Conservation (phyloP, 2,329 filamentous ascomycete genomes). For the Arthroderma sp. region DNA sequence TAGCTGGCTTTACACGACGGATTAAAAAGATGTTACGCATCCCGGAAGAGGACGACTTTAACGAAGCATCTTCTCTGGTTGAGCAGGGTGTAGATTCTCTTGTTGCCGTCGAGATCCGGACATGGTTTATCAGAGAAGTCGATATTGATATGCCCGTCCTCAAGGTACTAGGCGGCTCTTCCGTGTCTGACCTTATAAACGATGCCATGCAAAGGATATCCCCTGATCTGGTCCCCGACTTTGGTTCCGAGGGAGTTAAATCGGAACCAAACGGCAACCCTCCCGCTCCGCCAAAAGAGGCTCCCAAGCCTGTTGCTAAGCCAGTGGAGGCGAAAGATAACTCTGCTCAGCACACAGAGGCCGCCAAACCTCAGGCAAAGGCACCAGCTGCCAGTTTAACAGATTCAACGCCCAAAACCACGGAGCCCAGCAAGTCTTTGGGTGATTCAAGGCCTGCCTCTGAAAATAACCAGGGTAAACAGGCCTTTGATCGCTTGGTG, state of each 20-base stretch:
- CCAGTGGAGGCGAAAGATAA: not conserved
- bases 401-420: not conserved
- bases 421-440: not conserved
- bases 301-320: not conserved
- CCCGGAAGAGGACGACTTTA: slow-evolving; percentile 21
- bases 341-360: not conserved
- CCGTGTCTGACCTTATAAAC: slow-evolving; percentile 7
- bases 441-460: not conserved
- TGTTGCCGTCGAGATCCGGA: slow-evolving; percentile 13
- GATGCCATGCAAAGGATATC: slow-evolving; percentile 3
- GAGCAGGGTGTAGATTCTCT: slow-evolving; percentile 14
- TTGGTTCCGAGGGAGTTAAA: not conserved
- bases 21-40: slow-evolving; percentile 20
- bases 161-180: slow-evolving; percentile 9
- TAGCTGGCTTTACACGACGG: slow-evolving; percentile 6
- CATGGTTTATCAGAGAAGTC: slow-evolving; percentile 14
- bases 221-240: not conserved
- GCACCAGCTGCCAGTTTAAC: not conserved
- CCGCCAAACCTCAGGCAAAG: not conserved
- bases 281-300: not conserved
- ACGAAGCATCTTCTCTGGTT: not conserved
- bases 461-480: not conserved
- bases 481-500: not conserved
- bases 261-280: not conserved
- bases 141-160: slow-evolving; percentile 13